phyloP scores from a whole-genome alignment of 108 stramenopile species.

The Chaetoceros tenuissimus region DNA sequence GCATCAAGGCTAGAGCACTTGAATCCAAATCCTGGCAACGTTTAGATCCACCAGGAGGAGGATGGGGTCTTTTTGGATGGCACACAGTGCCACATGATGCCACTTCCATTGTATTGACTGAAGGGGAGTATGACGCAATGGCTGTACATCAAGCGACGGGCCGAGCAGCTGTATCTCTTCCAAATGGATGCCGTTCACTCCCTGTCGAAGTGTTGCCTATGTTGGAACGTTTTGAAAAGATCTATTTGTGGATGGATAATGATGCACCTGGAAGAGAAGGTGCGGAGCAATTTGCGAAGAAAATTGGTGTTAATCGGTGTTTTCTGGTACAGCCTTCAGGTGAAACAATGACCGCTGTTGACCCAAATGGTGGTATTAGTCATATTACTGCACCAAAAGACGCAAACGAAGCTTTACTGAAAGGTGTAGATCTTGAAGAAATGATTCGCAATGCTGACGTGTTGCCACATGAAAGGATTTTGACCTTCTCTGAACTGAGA shows the following conservation, averaged over 20 bases:
- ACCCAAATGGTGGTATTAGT: background rate
- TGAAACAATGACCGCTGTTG: slow-evolving; percentile 15
- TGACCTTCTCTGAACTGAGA: slow-evolving; percentile 68
- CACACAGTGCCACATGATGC: slow-evolving; percentile 77
- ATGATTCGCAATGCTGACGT: slow-evolving; percentile 46
- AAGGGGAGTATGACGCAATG: slow-evolving; percentile 99
- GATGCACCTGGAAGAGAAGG: slow-evolving; percentile 85
- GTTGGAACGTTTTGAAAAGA: slow-evolving; percentile 84
- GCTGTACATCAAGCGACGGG: slow-evolving; percentile 94
- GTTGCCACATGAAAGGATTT: slow-evolving; percentile 66
- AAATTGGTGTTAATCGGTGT: slow-evolving; percentile 76
- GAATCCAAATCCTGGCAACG: slow-evolving; percentile 73
- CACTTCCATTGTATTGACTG: slow-evolving; percentile 83
- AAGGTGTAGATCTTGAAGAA: slow-evolving; percentile 55
- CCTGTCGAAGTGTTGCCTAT: slow-evolving; percentile 84
- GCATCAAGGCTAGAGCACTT: slow-evolving; percentile 80
- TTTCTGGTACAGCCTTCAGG: slow-evolving; percentile 47
- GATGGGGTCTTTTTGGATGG: slow-evolving; percentile 93
- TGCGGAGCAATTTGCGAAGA: slow-evolving; percentile 82
- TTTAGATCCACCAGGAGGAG: slow-evolving; percentile 79
- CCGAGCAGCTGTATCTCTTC: slow-evolving; percentile 65
- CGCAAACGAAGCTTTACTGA: slow-evolving; percentile 93
- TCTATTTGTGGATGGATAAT: slow-evolving; percentile 96
- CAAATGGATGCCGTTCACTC: slow-evolving; percentile 88
- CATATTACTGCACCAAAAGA: slow-evolving; percentile 76